Conservation (phyloP, 2,329 filamentous ascomycete genomes). For the Aspergillus clavatus region DNA sequence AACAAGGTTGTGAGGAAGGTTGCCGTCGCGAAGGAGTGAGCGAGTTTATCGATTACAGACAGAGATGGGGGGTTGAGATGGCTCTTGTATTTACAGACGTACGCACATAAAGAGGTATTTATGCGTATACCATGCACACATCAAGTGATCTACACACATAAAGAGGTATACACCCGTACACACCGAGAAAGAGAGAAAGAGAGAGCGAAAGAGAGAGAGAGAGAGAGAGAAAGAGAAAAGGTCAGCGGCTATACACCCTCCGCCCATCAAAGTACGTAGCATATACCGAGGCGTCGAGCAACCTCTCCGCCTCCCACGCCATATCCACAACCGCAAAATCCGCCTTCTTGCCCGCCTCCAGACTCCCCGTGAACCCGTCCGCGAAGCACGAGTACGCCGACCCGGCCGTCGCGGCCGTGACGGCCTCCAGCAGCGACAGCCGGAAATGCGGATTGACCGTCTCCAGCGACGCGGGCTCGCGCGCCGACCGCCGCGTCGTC, state of each 20-base stretch:
- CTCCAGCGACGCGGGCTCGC: constrained; percentile 31
- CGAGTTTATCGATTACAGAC: no score
- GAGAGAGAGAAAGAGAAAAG: no score
- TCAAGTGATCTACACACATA: no score
- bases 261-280: constrained; percentile 43
- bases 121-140: no score
- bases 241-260: constrained; percentile 22
- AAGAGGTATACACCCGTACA: no score
- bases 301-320: constrained; percentile 33
- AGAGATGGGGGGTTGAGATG: neutral
- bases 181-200: no score
- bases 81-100: no score
- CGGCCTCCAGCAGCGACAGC: constrained; percentile 38
- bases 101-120: no score
- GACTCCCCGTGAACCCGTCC: constrained; percentile 35
- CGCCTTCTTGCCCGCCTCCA: constrained; percentile 39
- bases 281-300: constrained; percentile 37
- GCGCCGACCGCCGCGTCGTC: constrained; percentile 44
- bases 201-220: no score
- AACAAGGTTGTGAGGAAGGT: constrained; percentile 46
- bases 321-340: constrained; percentile 44
- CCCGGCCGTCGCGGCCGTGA: constrained; percentile 43
- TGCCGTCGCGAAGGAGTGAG: neutral
- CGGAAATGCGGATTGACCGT: constrained; percentile 42
- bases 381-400: constrained; percentile 45